phyloP scores from a whole-genome alignment of 2,329 filamentous ascomycete genomes.

The Epichloe scottii region DNA sequence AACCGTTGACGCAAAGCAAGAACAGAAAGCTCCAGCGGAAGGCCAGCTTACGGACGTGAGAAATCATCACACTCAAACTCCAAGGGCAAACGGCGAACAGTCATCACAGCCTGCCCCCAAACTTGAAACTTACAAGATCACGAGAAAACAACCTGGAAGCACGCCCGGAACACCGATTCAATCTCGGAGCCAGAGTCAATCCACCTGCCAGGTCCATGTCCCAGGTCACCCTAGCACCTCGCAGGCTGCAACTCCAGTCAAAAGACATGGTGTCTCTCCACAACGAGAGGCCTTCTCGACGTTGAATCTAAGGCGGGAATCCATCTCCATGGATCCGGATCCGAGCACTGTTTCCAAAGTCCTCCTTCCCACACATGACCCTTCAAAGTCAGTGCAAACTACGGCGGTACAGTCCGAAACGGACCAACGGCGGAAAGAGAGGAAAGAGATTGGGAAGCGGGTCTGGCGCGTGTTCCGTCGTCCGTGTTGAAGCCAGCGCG shows the following conservation, averaged over 20 bases:
- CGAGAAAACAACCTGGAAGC: slow-evolving; percentile 7
- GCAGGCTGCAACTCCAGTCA: slow-evolving; percentile 3
- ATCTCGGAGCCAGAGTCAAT: not conserved
- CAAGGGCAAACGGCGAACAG: not conserved
- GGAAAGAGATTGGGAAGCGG: not conserved
- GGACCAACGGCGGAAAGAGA: not conserved
- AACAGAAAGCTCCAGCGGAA: not conserved
- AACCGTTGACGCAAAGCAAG: slow-evolving; percentile 2
- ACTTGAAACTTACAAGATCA: slow-evolving; percentile 6
- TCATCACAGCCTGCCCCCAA: not conserved
- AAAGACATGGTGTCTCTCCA: slow-evolving; percentile 10
- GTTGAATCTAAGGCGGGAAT: slow-evolving; percentile 11
- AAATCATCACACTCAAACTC: not conserved
- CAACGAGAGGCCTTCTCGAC: slow-evolving; percentile 15
- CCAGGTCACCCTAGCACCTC: slow-evolving; percentile 4
- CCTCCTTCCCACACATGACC: slow-evolving; percentile 13
- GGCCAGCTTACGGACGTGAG: not conserved
- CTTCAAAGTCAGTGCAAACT: not conserved
- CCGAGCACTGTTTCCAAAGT: slow-evolving; percentile 11
- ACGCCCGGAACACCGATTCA: not conserved
- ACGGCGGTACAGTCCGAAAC: not conserved
- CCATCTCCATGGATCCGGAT: slow-evolving; percentile 10
- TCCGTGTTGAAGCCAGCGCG: slow-evolving; percentile 6
- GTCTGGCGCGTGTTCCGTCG: slow-evolving; percentile 4
- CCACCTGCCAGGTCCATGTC: slow-evolving; percentile 8